These are phyloP conservation scores for Fusarium armeniacum DNA, from an alignment of 2,329 filamentous ascomycete species.

Conservation along the genomic window DNA sequence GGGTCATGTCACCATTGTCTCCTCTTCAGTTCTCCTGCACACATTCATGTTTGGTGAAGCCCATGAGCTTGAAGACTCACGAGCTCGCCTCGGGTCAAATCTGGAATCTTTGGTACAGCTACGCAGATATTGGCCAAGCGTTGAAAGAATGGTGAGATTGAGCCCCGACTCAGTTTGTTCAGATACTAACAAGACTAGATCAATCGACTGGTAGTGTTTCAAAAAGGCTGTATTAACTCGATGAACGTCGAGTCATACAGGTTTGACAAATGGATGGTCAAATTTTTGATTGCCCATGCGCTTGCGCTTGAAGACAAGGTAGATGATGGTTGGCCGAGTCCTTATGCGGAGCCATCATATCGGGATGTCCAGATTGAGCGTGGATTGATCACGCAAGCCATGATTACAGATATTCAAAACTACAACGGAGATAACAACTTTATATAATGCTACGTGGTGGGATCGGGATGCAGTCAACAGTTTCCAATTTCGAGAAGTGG, in stretches of 20 bases:
- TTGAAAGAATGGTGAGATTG: constrained; percentile 52
- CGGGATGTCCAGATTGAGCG: constrained; percentile 34
- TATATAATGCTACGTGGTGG: rapidly evolving
- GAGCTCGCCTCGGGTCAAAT: constrained; percentile 51
- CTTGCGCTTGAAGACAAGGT: constrained; percentile 51
- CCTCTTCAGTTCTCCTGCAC: constrained; percentile 54
- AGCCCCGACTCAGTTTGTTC: rapidly evolving
- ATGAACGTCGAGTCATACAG: constrained; percentile 50
- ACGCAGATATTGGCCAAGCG: constrained; percentile 53
- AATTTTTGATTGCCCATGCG: constrained; percentile 57
- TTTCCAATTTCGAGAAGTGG: too few species aligned
- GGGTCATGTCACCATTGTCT: constrained; percentile 55
- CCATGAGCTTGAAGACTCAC: constrained; percentile 49
- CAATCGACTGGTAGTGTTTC: constrained; percentile 53
- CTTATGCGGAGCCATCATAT: background rate
- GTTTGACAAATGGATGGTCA: constrained; percentile 65
- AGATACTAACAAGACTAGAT: constrained; percentile 43
- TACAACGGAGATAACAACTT: background rate
- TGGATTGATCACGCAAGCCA: constrained; percentile 40
- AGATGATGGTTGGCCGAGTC: constrained; percentile 46
- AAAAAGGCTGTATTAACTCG: constrained; percentile 51
- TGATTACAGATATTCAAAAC: constrained; percentile 45
- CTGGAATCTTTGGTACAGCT: constrained; percentile 52
- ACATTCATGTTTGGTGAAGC: constrained; percentile 53
- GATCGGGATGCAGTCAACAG: rapidly evolving